Conservation (phyloP, 768 basidiomycete genomes). For the Phylloporus arenicola region DNA sequence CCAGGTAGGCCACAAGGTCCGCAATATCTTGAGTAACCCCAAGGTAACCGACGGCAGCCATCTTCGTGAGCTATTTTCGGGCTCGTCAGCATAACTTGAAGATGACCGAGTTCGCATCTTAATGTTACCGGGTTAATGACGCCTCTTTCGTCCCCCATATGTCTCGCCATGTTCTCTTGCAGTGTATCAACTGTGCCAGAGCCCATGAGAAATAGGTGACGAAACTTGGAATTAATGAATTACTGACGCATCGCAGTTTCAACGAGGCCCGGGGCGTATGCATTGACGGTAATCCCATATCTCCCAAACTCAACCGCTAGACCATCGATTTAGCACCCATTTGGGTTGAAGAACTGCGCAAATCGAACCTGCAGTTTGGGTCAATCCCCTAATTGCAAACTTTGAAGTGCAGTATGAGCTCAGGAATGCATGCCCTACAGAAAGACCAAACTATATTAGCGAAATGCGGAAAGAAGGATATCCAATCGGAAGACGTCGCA, state of each 20-base stretch:
- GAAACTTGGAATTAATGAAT: neutral
- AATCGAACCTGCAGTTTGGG: conserved; percentile 29
- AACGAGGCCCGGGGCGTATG: conserved; percentile 31
- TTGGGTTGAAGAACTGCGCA: neutral
- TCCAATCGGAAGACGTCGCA: too few species aligned
- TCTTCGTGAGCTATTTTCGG: conserved; percentile 8
- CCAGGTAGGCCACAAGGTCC: conserved; percentile 34
- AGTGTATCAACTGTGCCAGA: conserved; percentile 13
- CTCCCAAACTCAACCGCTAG: conserved; percentile 31
- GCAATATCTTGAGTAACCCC: conserved; percentile 32
- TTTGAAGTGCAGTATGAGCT: conserved; percentile 36
- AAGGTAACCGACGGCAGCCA: conserved; percentile 17
- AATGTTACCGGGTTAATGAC: conserved; percentile 13
- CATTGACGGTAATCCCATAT: conserved; percentile 31
- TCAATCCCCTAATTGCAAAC: conserved; percentile 40
- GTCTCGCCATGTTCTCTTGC: conserved; percentile 7
- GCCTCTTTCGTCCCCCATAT: conserved; percentile 11
- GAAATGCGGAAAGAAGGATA: neutral
- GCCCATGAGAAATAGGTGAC: neutral
- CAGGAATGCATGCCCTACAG: conserved; percentile 26
- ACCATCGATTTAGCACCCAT: neutral
- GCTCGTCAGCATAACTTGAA: neutral
- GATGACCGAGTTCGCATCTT: neutral
- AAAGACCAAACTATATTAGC: neutral
- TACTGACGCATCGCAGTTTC: conserved; percentile 28